Conservation (phyloP, 306 rosid species). For the Begonia peltatifolia region DNA sequence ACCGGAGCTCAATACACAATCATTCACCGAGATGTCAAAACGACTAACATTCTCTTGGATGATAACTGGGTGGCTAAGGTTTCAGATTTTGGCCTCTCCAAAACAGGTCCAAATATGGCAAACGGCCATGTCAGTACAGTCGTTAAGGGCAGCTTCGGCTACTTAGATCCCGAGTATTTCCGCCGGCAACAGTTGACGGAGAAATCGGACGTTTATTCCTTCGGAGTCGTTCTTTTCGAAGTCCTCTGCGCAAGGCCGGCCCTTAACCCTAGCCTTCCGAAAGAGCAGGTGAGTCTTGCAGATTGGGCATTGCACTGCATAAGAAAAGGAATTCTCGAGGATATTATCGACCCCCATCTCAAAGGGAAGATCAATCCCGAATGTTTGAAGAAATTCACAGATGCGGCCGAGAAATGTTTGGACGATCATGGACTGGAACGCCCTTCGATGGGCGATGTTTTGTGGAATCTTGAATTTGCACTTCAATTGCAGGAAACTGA, state of each 20-base stretch:
- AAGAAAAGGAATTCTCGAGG: conserved; percentile 26
- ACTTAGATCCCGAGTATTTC: conserved; percentile 41
- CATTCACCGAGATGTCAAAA: conserved; percentile 42
- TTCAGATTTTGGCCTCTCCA: conserved; percentile 40
- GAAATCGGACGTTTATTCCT: conserved; percentile 39
- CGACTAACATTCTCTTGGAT: conserved; percentile 43
- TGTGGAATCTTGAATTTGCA: conserved; percentile 42
- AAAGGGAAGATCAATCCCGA: conserved; percentile 34
- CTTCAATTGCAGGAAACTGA: conserved; percentile 33
- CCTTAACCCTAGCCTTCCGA: conserved; percentile 33
- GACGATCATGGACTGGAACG: conserved; percentile 28
- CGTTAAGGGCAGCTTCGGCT: conserved; percentile 42
- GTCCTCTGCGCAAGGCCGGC: conserved; percentile 36
- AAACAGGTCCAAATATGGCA: conserved; percentile 36
- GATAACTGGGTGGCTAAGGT: conserved; percentile 45
- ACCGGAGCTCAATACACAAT: conserved; percentile 42
- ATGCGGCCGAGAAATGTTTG: conserved; percentile 39
- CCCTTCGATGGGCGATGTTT: conserved; percentile 34
- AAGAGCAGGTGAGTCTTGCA: conserved; percentile 43
- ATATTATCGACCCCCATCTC: conserved; percentile 28
- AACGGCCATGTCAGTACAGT: conserved; percentile 39
- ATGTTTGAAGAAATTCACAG: conserved; percentile 33
- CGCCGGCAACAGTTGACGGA: conserved; percentile 38
- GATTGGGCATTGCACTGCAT: conserved; percentile 44
- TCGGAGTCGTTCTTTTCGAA: conserved; percentile 40